A percentile compares a stretch with the other conserved stretches of the same genome.
These are phyloP conservation scores for Aureobasidium pullulans DNA, from an alignment of 2,329 filamentous ascomycete genomes.

Conservation along the genomic window DNA sequence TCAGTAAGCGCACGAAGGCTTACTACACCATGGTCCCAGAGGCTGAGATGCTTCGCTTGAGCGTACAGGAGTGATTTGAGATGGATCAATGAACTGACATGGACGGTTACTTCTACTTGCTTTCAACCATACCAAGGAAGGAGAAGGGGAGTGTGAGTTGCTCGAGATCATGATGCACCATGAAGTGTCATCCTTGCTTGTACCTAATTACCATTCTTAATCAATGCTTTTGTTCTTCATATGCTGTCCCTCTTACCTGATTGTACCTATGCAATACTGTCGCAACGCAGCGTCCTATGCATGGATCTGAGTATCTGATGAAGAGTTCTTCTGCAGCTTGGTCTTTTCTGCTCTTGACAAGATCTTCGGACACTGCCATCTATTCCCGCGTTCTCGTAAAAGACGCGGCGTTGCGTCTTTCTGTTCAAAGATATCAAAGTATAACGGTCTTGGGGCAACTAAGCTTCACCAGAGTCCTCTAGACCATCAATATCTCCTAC, in stretches of 20 bases:
- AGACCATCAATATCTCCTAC: too few species aligned
- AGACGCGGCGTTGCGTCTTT: too few species aligned
- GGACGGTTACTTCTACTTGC: too few species aligned
- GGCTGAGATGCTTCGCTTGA: background rate
- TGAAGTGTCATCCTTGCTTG: background rate
- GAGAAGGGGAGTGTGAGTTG: background rate
- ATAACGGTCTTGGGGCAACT: fast-evolving
- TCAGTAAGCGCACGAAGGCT: background rate
- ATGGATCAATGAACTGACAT: too few species aligned
- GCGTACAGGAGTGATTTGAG: background rate
- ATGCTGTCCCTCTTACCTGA: too few species aligned
- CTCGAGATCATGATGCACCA: too few species aligned
- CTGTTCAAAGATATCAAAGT: fast-evolving
- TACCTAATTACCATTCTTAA: background rate
- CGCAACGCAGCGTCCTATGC: background rate
- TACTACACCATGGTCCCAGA: background rate
- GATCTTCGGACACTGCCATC: too few species aligned
- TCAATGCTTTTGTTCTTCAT: background rate
- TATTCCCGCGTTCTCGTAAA: too few species aligned
- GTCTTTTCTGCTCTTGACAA: too few species aligned
- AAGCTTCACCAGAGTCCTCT: too few species aligned
- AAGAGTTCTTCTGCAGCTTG: too few species aligned
- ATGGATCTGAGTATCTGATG: background rate
- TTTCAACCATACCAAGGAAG: background rate
- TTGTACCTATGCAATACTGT: too few species aligned